Evolutionary conservation across 495 filamentous ascomycete genomes (phyloP), one percentile per base, ranked within the genome.

Genomic region (Aspergillus biplanus): DNA sequence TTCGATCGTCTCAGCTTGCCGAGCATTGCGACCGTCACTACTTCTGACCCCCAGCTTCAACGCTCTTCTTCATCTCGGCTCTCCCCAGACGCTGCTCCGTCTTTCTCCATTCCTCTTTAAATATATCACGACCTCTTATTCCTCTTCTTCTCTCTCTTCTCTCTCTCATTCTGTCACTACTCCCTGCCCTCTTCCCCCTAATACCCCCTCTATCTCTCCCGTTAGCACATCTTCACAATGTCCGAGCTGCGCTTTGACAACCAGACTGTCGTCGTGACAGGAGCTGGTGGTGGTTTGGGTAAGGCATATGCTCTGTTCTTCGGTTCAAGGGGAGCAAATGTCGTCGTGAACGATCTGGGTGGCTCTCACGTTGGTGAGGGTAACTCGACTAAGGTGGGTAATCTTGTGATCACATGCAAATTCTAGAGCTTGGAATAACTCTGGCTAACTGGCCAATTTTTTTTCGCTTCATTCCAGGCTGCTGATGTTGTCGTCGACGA

Each of bases 321-420:
- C 74, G 95, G 83, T 62, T 91, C 90, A 55, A 84, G 93, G 69
- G 95, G 95, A 65, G 95, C 95, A 57, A 98, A 92, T 79, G 90
- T 99, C 65, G 93, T 99, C 44, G 95, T 99, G 66, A 99, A 99
- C 73, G 95, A 99, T 71, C 86, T 99, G 39, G 95, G 95, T 61
- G 92, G 89, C 39, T 96, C 93, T 18, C 93, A 96, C 83, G 92
- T 93, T 72, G 95, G 95, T 66, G 94, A 98, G 80, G 94, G 96
- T 65, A 89, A 86, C 65, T 94, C 92, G 27, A 86, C 83, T 71
- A 94, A 92, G 86, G 93, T 96, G 76, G 58, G 78, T 65, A 56
- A 34, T 12, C 15, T 46, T 33, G 16, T 18, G 12, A 46, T 48
- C 52, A 57, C 55, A 56, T 33, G 54, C 34, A 21, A 18, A 37